Base-by-base conservation (phyloP, 164 flowering plant species). In the Saururus chinensis region DNA sequence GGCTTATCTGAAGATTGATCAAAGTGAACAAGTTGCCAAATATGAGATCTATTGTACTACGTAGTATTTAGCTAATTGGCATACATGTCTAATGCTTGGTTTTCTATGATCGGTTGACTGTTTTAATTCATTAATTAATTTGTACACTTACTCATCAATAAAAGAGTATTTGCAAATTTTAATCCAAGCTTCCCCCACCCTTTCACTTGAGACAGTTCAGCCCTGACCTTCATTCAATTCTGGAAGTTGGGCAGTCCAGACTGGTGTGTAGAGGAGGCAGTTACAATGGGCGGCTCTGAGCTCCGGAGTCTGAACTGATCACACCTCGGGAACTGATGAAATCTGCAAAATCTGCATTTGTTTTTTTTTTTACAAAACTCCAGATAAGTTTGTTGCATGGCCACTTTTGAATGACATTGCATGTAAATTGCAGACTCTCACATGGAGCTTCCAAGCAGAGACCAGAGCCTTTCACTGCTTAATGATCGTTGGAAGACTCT, bases 231-330 rank as follows among this genome's bases (percentile, higher is more conserved):
- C 3, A 8, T 41, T 41, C n/a, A n/a, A 13, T 41, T 41, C 45
- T 41, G 12, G n/a, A 22, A 21, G 25, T 21, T 54, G n/a, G n/a
- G n/a, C n/a, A n/a, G n/a, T 21, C 4, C 25, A 14, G 25, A 19
- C 25, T 54, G 12, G 57, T 54, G 9, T 16, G 21, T 23, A n/a
- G 16, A 4, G 21, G 58, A 24, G 30, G 19, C 9, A 25, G 20
- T 54, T 54, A 54, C 57, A 54, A 21, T 54, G 57, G 57, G 57
- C 57, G 30, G 30, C 57, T 25, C 25, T 11, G 19, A 55, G 35
- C 17, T 24, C 16, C 19, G 56, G 19, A n/a, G 10, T 20, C 22
- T 8, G 19, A 22, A n/a, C 21, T 22, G 21, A 7, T 53, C 56
- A 6, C 1, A 4, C 56, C 58, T 55, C 58, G 58, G 58, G 58